Evolutionary conservation across 306 rosid species (phyloP).

Genomic region (Prunus padus): DNA sequence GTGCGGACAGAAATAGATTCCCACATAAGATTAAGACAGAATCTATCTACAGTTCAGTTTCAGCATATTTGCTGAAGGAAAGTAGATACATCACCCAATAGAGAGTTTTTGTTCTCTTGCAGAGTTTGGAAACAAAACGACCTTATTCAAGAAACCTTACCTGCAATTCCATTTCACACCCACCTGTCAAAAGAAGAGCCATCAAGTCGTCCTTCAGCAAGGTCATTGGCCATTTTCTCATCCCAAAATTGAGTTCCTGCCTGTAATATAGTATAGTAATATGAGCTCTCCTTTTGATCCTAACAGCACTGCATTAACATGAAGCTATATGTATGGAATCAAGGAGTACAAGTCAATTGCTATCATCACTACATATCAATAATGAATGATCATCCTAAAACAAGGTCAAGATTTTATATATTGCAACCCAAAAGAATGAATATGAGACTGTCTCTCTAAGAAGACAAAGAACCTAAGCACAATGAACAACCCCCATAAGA

Average conservation of each 20-base stretch:
- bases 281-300: conserved; percentile 23
- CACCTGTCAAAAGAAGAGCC: conserved; percentile 92
- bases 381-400: background rate
- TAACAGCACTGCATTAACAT: background rate
- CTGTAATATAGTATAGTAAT: conserved; percentile 31
- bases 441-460: background rate
- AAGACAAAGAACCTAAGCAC: background rate
- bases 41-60: background rate
- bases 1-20: background rate
- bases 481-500: background rate
- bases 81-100: background rate
- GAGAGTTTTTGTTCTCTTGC: background rate
- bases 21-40: background rate
- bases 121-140: background rate
- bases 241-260: conserved; percentile 99
- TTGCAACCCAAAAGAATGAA: background rate
- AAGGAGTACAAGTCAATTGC: background rate
- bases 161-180: conserved; percentile 22
- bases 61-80: background rate
- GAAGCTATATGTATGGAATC: conserved; percentile 6
- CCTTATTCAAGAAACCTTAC: conserved; percentile 1
- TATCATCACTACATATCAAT: background rate
- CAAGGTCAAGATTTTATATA: background rate
- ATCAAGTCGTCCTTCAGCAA: conserved; percentile 79
- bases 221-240: conserved; percentile 83